Percentiles rank a stretch among this genome's conserved stretches.
Evolutionary conservation across 1,139 yeast species (phyloP).

Genomic region (Hansenula sp.): DNA sequence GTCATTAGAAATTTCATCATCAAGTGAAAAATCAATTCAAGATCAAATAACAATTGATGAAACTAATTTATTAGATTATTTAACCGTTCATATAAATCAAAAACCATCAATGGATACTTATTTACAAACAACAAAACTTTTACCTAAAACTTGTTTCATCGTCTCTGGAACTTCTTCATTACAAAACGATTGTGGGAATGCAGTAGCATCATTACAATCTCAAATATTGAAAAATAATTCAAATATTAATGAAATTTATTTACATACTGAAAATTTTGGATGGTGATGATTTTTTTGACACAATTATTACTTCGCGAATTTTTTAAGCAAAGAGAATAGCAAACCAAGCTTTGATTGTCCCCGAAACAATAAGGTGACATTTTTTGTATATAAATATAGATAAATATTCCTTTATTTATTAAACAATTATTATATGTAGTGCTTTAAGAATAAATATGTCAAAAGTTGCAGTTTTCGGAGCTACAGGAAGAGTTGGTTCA

Average conservation of each 20-base stretch:
- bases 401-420: too few relatives aligned
- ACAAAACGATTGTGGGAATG: constrained; percentile 39
- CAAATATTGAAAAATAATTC: constrained; percentile 17
- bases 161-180: constrained; percentile 48
- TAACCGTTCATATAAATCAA: constrained; percentile 13
- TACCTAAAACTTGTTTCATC: constrained; percentile 42
- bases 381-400: too few relatives aligned
- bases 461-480: constrained; percentile 38
- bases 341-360: too few relatives aligned
- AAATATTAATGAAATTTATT: constrained; percentile 41
- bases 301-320: not conserved
- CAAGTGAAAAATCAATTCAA: not conserved
- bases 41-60: not conserved
- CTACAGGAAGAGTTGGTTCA: constrained; percentile 47
- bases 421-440: too few relatives aligned
- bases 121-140: constrained; percentile 12
- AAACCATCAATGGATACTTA: constrained; percentile 32
- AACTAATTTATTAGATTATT: constrained; percentile 1
- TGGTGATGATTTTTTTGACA: constrained; percentile 33
- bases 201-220: constrained; percentile 37
- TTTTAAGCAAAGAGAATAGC: too few relatives aligned
- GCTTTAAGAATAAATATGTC: too few relatives aligned
- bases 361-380: too few relatives aligned
- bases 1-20: not conserved
- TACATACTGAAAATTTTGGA: constrained; percentile 58